These are phyloP conservation scores for Macrotyloma uniflorum DNA, from an alignment of 306 rosid genomes.

Conservation along the genomic window DNA sequence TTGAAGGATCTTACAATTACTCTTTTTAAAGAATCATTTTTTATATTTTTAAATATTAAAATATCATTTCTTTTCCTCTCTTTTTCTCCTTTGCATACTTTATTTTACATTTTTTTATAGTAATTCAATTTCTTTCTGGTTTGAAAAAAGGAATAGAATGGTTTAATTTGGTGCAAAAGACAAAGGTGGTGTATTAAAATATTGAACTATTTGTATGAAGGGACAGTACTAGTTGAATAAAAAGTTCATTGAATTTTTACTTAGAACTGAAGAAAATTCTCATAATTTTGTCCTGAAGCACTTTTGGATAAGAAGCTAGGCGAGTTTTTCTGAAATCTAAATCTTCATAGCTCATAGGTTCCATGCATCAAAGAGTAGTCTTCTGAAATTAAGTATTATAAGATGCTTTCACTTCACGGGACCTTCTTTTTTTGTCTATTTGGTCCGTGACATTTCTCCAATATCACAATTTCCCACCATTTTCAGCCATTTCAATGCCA, in stretches of 20 bases:
- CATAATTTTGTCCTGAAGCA: not conserved
- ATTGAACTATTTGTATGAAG: not conserved
- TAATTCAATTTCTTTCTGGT: too few species aligned
- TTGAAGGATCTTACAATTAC: too few species aligned
- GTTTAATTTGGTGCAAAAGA: not conserved
- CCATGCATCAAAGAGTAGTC: not conserved
- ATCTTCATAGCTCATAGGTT: not conserved
- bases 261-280: not conserved
- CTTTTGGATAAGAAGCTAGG: not conserved
- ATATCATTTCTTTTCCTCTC: too few species aligned
- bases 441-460: conserved; percentile 27
- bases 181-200: not conserved
- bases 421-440: not conserved
- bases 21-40: too few species aligned
- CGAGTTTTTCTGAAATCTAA: not conserved
- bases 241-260: not conserved
- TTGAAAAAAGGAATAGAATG: not conserved
- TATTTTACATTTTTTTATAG: too few species aligned
- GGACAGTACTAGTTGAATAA: not conserved
- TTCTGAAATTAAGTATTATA: not conserved
- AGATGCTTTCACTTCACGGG: conserved; percentile 1
- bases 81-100: too few species aligned
- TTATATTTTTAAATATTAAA: too few species aligned
- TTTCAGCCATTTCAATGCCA: not conserved
- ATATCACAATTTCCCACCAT: not conserved